Evolutionary conservation across 73 alveolate species (phyloP).

Genomic region (Blepharisma stoltei): DNA sequence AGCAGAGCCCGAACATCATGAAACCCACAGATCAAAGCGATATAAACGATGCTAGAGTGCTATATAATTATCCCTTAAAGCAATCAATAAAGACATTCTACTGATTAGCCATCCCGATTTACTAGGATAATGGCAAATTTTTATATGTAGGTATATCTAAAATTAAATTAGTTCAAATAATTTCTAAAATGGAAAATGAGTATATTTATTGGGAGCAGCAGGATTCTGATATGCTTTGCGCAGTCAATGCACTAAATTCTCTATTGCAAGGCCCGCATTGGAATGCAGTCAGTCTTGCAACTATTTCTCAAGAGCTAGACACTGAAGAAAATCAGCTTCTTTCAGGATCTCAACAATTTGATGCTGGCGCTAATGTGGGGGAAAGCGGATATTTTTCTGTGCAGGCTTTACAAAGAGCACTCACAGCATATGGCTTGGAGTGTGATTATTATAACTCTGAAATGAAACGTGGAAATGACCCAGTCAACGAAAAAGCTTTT

Average conservation of each 20-base stretch:
- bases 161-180: neutral
- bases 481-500: neutral
- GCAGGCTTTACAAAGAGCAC: slow-evolving; percentile 8
- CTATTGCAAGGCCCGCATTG: slow-evolving; percentile 17
- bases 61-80: no score
- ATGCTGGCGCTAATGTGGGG: neutral
- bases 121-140: no score
- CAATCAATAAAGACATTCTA: no score
- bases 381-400: slow-evolving; percentile 11
- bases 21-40: no score
- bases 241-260: slow-evolving; percentile 29
- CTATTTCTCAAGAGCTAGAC: slow-evolving; percentile 20
- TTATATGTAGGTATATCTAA: no score
- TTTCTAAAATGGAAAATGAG: neutral
- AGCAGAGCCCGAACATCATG: no score
- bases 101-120: no score
- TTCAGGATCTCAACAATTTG: neutral
- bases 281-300: slow-evolving; percentile 28
- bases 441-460: neutral
- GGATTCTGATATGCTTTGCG: slow-evolving; percentile 28
- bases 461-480: neutral
- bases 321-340: neutral
- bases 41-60: no score
- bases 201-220: slow-evolving; percentile 27
- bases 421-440: neutral